A percentile compares a stretch with the other conserved stretches of the same genome.
phyloP scores from a whole-genome alignment of 257 asterid species.

The Solanum pennellii region DNA sequence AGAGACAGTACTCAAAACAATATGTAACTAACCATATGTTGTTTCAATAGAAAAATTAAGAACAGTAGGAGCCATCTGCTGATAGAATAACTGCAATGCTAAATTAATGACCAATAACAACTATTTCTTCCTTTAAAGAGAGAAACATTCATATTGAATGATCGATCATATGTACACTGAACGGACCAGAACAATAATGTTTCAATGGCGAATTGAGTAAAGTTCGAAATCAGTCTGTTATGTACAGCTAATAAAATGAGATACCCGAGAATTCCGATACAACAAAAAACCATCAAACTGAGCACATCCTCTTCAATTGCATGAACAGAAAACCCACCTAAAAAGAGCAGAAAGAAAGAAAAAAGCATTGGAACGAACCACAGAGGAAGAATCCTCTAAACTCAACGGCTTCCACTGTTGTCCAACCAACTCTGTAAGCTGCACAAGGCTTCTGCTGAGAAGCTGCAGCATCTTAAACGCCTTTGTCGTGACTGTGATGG shows the following conservation, averaged over 20 bases:
- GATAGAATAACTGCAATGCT: background rate
- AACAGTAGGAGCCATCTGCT: background rate
- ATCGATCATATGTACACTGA: background rate
- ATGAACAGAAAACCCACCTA: slow-evolving; percentile 17
- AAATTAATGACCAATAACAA: background rate
- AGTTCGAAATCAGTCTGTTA: background rate
- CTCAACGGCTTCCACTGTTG: slow-evolving; percentile 21
- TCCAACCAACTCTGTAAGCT: slow-evolving; percentile 46
- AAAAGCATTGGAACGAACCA: background rate
- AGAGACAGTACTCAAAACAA: background rate
- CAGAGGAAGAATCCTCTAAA: background rate
- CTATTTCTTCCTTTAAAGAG: background rate
- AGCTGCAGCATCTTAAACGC: slow-evolving; percentile 48
- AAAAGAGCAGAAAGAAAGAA: background rate
- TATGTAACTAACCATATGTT: too few species aligned
- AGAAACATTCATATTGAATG: background rate
- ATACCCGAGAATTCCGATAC: background rate
- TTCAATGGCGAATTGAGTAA: background rate
- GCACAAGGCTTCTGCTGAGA: slow-evolving; percentile 68
- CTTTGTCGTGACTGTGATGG: slow-evolving; percentile 17
- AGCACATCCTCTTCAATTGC: slow-evolving; percentile 8
- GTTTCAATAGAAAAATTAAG: background rate
- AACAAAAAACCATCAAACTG: background rate
- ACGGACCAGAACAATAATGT: background rate
- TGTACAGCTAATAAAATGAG: background rate